phyloP scores from a whole-genome alignment of 2,329 filamentous ascomycete species.

The Diaporthe nobilis region DNA sequence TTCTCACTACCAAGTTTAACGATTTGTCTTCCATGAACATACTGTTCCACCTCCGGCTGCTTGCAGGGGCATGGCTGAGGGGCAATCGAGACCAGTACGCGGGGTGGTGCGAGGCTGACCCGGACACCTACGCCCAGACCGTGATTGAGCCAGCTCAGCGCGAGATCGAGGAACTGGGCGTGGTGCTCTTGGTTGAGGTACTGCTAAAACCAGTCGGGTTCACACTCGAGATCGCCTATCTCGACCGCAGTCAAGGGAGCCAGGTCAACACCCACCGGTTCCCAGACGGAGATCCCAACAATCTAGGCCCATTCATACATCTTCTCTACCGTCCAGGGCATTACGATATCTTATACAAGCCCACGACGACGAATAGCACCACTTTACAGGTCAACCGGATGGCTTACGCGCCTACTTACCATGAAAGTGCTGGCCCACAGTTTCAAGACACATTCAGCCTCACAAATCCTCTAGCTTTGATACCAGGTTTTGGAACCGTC shows the following conservation, averaged over 20 bases:
- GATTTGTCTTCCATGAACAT: constrained; percentile 78
- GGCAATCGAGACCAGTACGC: constrained; percentile 78
- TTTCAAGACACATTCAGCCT: constrained; percentile 56
- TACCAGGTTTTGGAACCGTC: constrained; percentile 59
- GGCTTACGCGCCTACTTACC: constrained; percentile 46
- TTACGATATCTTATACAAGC: constrained; percentile 89
- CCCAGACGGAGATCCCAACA: constrained; percentile 63
- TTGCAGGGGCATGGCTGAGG: constrained; percentile 89
- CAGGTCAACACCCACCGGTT: constrained; percentile 81
- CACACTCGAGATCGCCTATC: constrained; percentile 88
- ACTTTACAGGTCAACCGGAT: constrained; percentile 71
- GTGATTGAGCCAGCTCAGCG: constrained; percentile 81
- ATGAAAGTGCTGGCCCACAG: constrained; percentile 18
- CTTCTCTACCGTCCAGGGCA: constrained; percentile 82
- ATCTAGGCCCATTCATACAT: constrained; percentile 67
- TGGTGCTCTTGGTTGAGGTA: constrained; percentile 82
- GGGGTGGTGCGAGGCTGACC: constrained; percentile 73
- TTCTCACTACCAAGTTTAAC: constrained; percentile 81
- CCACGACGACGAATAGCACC: constrained; percentile 43
- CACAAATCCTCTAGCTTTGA: constrained; percentile 57
- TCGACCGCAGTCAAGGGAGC: constrained; percentile 86
- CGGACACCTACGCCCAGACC: constrained; percentile 78
- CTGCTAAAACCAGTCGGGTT: constrained; percentile 85
- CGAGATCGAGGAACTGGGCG: constrained; percentile 93
- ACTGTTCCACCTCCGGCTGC: constrained; percentile 86